Evolutionary conservation across 257 asterid genomes (phyloP), one percentile per base, ranked within the genome.

Genomic region (Perilla frutescens): DNA sequence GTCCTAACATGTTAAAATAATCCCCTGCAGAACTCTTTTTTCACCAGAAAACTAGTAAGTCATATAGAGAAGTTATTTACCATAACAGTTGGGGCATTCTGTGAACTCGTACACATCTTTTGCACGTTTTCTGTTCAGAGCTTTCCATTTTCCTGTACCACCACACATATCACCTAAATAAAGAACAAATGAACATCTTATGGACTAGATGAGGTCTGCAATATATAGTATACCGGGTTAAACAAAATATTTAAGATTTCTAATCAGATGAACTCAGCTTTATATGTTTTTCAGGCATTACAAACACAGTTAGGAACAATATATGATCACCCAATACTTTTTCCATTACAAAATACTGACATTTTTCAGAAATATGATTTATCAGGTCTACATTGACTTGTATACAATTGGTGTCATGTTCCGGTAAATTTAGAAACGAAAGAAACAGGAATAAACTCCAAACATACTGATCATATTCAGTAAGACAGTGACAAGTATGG

Each of bases 101-200:
- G 99, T 92, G 58, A 90, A 95, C 85, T 87, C 97, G 40, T 95
- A 95, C 3, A 95, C 96, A 70, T 95, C 99, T 78, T 95, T 92
- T 63, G 99, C 98, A 43, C 98, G 89, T 84, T 92, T 95, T 85
- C 98, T 78, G 79, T 92, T 95, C 41, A 92, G 86, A 63, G 98
- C 99, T 82, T 95, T 95, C 99, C 99, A 95, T 87, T 92, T 95
- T 87, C 99, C 99, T 77, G 99, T 90, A 81, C 99, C 99, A 83
- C 98, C 99, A 80, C 99, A 95, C 99, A 95, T 95, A 83, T 92
- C 99, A 89, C 99, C 99, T 95, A 85, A 84, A 90, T 79, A 75
- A 84, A 84, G 79, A 82, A 80, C 75, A 87, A 77, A 81, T 8
- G 47, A 80, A 80, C 79, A 60, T 72, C 84, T 79, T 72, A 82